These are phyloP conservation scores for Metschnikowia corniflorae DNA, from an alignment of 805 yeast species.

Conservation along the genomic window DNA sequence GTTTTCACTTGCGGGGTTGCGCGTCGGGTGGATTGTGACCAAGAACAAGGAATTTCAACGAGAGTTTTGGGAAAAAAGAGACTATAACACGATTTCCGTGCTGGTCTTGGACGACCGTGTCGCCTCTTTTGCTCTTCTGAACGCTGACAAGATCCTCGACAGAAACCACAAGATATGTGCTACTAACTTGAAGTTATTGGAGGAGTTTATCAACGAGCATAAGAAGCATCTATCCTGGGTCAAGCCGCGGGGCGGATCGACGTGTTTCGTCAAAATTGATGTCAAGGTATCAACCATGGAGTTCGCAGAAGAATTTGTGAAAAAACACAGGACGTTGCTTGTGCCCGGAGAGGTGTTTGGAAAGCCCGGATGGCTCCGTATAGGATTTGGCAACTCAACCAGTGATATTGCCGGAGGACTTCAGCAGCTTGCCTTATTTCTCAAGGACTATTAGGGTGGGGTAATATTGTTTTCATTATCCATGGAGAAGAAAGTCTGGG, in stretches of 20 bases:
- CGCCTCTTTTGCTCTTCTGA: slow-evolving; percentile 41
- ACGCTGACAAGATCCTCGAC: slow-evolving; percentile 31
- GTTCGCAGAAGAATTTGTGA: slow-evolving; percentile 36
- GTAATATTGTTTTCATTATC: too few species aligned
- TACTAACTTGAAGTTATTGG: slow-evolving; percentile 34
- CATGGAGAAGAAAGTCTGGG: too few species aligned
- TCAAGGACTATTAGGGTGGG: slow-evolving; percentile 1
- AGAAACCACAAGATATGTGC: slow-evolving; percentile 40
- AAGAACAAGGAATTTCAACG: slow-evolving; percentile 27
- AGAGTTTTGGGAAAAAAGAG: slow-evolving; percentile 40
- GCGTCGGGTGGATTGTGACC: slow-evolving; percentile 51
- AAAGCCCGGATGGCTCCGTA: slow-evolving; percentile 39
- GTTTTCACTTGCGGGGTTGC: slow-evolving; percentile 49
- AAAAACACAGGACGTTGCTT: slow-evolving; percentile 30
- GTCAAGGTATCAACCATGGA: slow-evolving; percentile 26
- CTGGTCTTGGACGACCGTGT: slow-evolving; percentile 45
- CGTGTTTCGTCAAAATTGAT: slow-evolving; percentile 39
- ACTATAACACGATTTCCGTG: slow-evolving; percentile 50
- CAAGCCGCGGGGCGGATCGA: slow-evolving; percentile 47
- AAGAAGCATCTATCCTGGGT: slow-evolving; percentile 36
- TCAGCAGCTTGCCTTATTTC: slow-evolving; percentile 19
- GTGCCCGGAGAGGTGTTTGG: slow-evolving; percentile 46
- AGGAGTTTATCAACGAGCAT: slow-evolving; percentile 28
- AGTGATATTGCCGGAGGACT: slow-evolving; percentile 33
- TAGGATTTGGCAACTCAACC: slow-evolving; percentile 47